A percentile compares a stretch with the other conserved stretches of the same genome.
These are phyloP conservation scores for Aureobasidium mangrovei DNA, from an alignment of 2,329 filamentous ascomycete genomes.

Conservation along the genomic window DNA sequence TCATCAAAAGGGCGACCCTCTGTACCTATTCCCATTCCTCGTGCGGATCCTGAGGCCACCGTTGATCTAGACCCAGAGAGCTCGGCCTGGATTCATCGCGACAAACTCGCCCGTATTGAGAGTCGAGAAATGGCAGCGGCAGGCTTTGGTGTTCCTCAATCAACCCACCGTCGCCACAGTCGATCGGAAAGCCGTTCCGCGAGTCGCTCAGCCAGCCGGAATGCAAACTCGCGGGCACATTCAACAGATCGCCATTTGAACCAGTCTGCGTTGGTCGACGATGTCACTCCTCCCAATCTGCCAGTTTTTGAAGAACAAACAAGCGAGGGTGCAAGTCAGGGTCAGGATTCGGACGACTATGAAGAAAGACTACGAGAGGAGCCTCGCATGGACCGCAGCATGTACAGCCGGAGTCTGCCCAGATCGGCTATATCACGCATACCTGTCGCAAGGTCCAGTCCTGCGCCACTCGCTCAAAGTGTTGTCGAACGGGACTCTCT, in stretches of 20 bases:
- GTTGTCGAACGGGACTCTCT: slow-evolving; percentile 67
- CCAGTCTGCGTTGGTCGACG: background rate
- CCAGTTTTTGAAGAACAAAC: slow-evolving; percentile 4
- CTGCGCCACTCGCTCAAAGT: slow-evolving; percentile 62
- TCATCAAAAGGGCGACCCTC: slow-evolving; percentile 3
- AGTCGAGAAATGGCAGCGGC: slow-evolving; percentile 71
- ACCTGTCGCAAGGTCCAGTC: slow-evolving; percentile 73
- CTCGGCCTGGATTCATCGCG: slow-evolving; percentile 77
- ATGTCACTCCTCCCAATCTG: background rate
- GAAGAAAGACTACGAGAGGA: slow-evolving; percentile 9
- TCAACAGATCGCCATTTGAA: slow-evolving; percentile 13
- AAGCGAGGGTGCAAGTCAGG: background rate
- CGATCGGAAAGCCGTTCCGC: slow-evolving; percentile 23
- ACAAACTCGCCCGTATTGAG: slow-evolving; percentile 76
- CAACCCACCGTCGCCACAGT: slow-evolving; percentile 40
- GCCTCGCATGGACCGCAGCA: slow-evolving; percentile 42
- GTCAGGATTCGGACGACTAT: slow-evolving; percentile 6
- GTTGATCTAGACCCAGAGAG: slow-evolving; percentile 35
- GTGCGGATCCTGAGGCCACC: background rate
- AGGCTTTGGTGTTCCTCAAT: slow-evolving; percentile 53
- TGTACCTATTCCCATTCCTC: background rate
- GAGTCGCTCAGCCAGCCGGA: slow-evolving; percentile 22
- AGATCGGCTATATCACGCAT: slow-evolving; percentile 63
- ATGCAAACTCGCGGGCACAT: slow-evolving; percentile 17
- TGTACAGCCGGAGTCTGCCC: slow-evolving; percentile 34